Percentiles rank a stretch among this genome's conserved stretches.
Conservation (phyloP, 139 green algal genomes). For the Zygnema cylindricum region DNA sequence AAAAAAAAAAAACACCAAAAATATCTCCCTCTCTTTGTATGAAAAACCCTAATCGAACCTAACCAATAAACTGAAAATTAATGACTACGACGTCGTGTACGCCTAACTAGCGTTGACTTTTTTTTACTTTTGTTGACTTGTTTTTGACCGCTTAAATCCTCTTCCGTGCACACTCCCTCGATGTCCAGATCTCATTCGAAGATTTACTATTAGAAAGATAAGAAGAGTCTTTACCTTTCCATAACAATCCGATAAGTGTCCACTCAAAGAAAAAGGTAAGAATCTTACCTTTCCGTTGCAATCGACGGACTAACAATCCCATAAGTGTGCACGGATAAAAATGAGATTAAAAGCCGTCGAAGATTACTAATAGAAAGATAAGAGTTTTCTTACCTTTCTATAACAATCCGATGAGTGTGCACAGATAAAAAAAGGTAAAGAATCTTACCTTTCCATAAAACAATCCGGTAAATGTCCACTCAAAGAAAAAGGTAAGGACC, state of each 20-base stretch:
- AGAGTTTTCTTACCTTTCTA: constrained; percentile 26
- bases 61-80: too few relatives aligned
- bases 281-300: not conserved
- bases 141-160: too few relatives aligned
- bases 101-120: too few relatives aligned
- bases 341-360: not conserved
- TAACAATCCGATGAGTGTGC: not conserved
- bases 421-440: not conserved
- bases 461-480: not conserved
- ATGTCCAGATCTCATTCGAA: too few relatives aligned
- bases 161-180: too few relatives aligned
- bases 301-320: not conserved
- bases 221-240: not conserved
- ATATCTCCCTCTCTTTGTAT: too few relatives aligned
- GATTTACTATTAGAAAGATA: not conserved
- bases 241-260: too few relatives aligned
- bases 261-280: not conserved
- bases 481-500: not conserved
- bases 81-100: too few relatives aligned
- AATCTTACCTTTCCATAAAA: not conserved
- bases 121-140: too few relatives aligned
- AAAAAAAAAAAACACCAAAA: too few relatives aligned
- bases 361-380: not conserved
- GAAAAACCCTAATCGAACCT: too few relatives aligned
- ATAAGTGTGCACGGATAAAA: not conserved